Base-by-base conservation (phyloP, 2,329 filamentous ascomycete species). In the Cytospora piceicola region DNA sequence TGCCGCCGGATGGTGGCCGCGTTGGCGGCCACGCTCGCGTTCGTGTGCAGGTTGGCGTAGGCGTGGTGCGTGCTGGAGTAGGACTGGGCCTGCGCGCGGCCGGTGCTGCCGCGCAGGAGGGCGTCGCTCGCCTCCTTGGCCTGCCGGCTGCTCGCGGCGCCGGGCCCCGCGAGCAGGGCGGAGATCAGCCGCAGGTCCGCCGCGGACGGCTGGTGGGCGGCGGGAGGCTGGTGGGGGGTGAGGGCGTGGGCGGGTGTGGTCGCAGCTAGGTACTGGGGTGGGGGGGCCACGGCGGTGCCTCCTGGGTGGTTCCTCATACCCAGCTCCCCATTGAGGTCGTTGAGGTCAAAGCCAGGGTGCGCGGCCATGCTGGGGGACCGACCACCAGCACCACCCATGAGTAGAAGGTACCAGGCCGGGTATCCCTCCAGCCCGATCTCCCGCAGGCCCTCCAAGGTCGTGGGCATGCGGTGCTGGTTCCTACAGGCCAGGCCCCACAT, bases 391-490 rank as follows among this genome's bases (percentile, higher is more conserved):
- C 29, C 51, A 15, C 34, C 42, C 57, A 68, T 49, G 52, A 63
- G 52, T 30, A 66, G 61, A 12, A 66, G 63, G 72, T 74, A 84
- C 83, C 83, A 85, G 1, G 67, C 67, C 1, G 83, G 83, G 58
- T 77, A 75, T 66, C 75, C 73, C 11, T 49, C 58, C 12, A 85
- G 75, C 0, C 82, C 81, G 27, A 82, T 76, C 62, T 76, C 75
- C 11, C 70, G 71, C 8, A 84, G 77, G 1, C 77, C 81, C 20
- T 74, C 73, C 5, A 66, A 34, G 0, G 78, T 80, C 66, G 70
- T 71, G 4, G 83, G 83, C 82, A 85, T 84, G 65, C 70, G 71
- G 72, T 86, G 83, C 56, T 71, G 69, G 71, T 77, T 81, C 4
- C 76, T 75, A 72, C 83, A 86, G 11, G 72, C 68, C 8, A 65